Base-by-base conservation (phyloP, 1,284 basidiomycete genomes). In the Apiotrichum sp. region DNA sequence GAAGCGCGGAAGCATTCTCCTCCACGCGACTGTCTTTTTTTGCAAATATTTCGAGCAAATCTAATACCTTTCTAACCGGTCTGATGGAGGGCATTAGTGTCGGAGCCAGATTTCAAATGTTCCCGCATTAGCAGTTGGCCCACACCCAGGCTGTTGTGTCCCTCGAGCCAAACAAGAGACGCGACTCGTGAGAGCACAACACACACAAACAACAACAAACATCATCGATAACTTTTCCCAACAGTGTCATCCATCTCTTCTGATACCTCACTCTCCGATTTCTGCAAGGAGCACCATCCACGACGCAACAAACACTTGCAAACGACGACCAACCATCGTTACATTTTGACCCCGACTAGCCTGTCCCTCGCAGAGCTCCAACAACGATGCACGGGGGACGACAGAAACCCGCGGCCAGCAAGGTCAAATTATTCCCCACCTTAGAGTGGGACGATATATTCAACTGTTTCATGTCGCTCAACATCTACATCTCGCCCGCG, bases 401-500 rank as follows among this genome's bases (percentile, higher is more conserved):
- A 2, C 49, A 50, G 40, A 50, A 50, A 39, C 49, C 29, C 29
- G 29, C 29, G 29, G 29, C 29, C 29, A 29, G 29, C 29, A 29
- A 29, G 29, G 29, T 58, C 22, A 54, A 62, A 36, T 66, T 62
- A 2, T 75, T 72, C 54, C 73, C 73, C 6, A 61, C 69, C 51
- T 61, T 75, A 56, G 58, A 60, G 8, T 55, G 57, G 14, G 42
- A 32, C 22, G 55, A 47, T 39, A 62, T 77, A 40, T 48, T 61
- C 32, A 61, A 68, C 31, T 71, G 70, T 49, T 61, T 77, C 7
- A 50, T 51, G 4, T 70, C 69, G 8, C 64, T 77, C 3, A 66
- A 63, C 3, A 66, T 75, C 53, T 53, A 80, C 7, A 80, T 87
- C 39, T 82, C 80, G 56, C 79, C 80, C 47, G 85, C 88, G 55